Evolutionary conservation across 2,329 filamentous ascomycete species (phyloP).

Genomic region (Cladosporium sp.): DNA sequence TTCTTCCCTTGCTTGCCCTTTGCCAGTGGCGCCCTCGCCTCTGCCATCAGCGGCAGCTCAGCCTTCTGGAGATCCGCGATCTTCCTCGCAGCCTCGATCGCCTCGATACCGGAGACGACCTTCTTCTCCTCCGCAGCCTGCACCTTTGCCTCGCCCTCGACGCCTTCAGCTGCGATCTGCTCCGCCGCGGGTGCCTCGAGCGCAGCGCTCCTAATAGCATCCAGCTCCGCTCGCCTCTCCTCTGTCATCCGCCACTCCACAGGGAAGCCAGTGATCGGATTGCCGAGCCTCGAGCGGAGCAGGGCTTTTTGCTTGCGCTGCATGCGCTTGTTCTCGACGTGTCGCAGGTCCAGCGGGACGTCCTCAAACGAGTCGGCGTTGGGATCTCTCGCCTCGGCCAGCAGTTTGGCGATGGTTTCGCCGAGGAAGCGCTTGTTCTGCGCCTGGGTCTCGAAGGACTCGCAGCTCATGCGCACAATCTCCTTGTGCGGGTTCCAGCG

Average conservation of each 20-base stretch:
- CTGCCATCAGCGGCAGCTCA: slow-evolving; percentile 35
- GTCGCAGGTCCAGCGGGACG: slow-evolving; percentile 83
- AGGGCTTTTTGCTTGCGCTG: slow-evolving; percentile 20
- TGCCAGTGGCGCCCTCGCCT: slow-evolving; percentile 31
- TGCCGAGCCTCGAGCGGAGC: slow-evolving; percentile 47
- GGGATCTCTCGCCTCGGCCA: slow-evolving; percentile 72
- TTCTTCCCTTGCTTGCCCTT: slow-evolving; percentile 35
- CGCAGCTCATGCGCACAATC: slow-evolving; percentile 84
- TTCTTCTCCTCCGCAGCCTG: slow-evolving; percentile 8
- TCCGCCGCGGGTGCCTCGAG: slow-evolving; percentile 41
- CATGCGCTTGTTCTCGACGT: slow-evolving; percentile 42
- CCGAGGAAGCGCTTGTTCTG: slow-evolving; percentile 97
- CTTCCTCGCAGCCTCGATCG: slow-evolving; percentile 32
- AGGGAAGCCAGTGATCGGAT: slow-evolving; percentile 70
- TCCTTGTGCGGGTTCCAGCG: slow-evolving; percentile 85
- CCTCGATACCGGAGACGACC: slow-evolving; percentile 28
- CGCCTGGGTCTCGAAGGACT: slow-evolving; percentile 77
- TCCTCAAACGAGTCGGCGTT: slow-evolving; percentile 80
- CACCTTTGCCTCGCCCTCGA: slow-evolving; percentile 1
- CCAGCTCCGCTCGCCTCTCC: slow-evolving; percentile 65
- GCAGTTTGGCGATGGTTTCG: slow-evolving; percentile 71
- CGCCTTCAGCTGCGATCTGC: slow-evolving; percentile 14
- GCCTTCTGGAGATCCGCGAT: slow-evolving; percentile 25
- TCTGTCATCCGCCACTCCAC: slow-evolving; percentile 77
- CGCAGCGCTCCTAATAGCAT: slow-evolving; percentile 56